These are phyloP conservation scores for Pichia sp. DNA, from an alignment of 1,139 yeast genomes.

Conservation along the genomic window DNA sequence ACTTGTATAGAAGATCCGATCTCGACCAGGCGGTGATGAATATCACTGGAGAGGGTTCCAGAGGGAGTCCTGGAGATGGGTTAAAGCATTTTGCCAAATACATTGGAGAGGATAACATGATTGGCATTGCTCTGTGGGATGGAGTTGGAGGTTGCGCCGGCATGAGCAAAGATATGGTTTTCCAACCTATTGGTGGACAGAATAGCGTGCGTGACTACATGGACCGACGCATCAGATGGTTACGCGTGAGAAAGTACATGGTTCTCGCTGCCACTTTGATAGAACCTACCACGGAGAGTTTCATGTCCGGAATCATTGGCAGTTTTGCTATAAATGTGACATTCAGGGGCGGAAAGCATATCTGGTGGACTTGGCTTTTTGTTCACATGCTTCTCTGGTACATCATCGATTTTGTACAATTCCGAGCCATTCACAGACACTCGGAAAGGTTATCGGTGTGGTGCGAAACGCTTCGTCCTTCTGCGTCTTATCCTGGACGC, in stretches of 20 bases:
- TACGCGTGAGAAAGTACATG: conserved; percentile 86
- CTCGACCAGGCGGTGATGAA: conserved; percentile 56
- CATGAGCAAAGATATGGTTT: conserved; percentile 68
- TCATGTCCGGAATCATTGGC: conserved; percentile 64
- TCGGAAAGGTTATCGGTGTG: no score
- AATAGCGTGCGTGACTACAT: conserved; percentile 50
- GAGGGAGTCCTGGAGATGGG: conserved; percentile 38
- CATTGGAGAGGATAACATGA: conserved; percentile 93
- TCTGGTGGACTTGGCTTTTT: conserved; percentile 29
- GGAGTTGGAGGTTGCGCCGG: conserved; percentile 62
- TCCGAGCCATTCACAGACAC: conserved; percentile 4
- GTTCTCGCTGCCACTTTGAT: conserved; percentile 76
- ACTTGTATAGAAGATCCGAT: conserved; percentile 63
- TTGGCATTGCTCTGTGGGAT: conserved; percentile 81
- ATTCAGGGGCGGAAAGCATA: conserved; percentile 22
- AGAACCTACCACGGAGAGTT: conserved; percentile 81
- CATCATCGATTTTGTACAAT: conserved; percentile 54
- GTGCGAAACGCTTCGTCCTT: no score
- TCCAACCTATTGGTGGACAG: conserved; percentile 64
- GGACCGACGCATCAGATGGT: conserved; percentile 72
- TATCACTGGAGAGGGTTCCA: conserved; percentile 16
- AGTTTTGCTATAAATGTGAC: conserved; percentile 49
- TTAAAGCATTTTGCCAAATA: conserved; percentile 68
- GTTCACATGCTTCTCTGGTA: conserved; percentile 63
- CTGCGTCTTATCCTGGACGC: no score